Percentiles rank a stretch among this genome's conserved stretches.
These are phyloP conservation scores for Alternaria ventricosa DNA, from an alignment of 2,329 filamentous ascomycete genomes.

Conservation along the genomic window DNA sequence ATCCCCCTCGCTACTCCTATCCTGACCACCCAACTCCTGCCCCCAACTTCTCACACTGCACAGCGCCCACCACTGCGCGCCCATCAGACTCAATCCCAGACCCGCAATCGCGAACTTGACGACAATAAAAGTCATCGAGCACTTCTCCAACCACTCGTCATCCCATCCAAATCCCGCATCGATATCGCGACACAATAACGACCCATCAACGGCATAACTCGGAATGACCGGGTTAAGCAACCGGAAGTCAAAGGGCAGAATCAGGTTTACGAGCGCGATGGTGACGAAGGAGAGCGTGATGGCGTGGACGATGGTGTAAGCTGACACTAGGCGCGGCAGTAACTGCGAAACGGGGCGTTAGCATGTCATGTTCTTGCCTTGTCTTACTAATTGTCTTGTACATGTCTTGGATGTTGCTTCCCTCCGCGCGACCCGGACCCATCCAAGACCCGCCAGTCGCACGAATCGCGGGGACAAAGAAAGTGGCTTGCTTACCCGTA, in stretches of 20 bases:
- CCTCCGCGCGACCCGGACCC: neutral
- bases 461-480: neutral
- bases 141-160: constrained; percentile 37
- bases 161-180: constrained; percentile 38
- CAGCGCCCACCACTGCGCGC: constrained; percentile 46
- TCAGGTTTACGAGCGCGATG: constrained; percentile 31
- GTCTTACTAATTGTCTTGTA: neutral
- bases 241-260: constrained; percentile 29
- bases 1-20: constrained; percentile 4
- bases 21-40: constrained; percentile 14
- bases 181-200: constrained; percentile 34
- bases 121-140: constrained; percentile 31
- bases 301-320: constrained; percentile 35
- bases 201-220: constrained; percentile 28
- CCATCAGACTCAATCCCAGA: constrained; percentile 32
- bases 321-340: constrained; percentile 30
- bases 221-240: constrained; percentile 30
- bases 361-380: constrained; percentile 3
- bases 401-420: neutral
- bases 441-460: neutral
- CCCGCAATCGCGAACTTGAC: constrained; percentile 31
- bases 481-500: constrained; percentile 46
- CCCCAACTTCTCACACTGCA: constrained; percentile 38
- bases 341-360: constrained; percentile 27
- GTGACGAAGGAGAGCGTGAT: constrained; percentile 36